phyloP scores from a whole-genome alignment of 2,329 filamentous ascomycete genomes.

The Allantophomopsis lycopodina region DNA sequence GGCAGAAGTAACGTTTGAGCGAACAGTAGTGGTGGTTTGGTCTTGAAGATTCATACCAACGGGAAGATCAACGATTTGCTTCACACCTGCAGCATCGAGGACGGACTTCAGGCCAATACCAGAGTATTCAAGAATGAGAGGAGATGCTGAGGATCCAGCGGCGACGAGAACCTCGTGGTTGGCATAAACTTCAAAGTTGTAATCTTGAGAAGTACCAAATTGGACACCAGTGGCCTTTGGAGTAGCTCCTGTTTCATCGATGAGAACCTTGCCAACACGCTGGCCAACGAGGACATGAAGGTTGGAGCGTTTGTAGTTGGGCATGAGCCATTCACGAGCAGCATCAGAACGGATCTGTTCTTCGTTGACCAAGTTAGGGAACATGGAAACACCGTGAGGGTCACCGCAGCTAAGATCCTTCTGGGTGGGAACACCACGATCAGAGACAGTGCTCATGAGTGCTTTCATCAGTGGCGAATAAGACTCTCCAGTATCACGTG shows the following conservation, averaged over 20 bases:
- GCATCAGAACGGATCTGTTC: conserved; percentile 11
- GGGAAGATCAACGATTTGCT: conserved; percentile 12
- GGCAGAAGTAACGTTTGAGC: conserved; percentile 3
- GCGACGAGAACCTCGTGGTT: conserved; percentile 15
- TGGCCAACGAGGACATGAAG: conserved; percentile 14
- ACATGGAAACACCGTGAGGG: conserved; percentile 18
- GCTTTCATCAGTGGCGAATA: conserved; percentile 12
- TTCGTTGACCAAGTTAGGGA: conserved; percentile 13
- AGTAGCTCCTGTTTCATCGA: conserved; percentile 4
- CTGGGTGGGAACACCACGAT: conserved; percentile 6
- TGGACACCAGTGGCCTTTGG: conserved; percentile 12
- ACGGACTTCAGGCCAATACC: conserved; percentile 11
- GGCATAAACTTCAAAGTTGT: conserved; percentile 11
- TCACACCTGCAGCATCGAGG: conserved; percentile 2
- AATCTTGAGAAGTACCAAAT: conserved; percentile 11
- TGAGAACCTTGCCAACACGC: conserved; percentile 11
- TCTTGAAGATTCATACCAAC: conserved; percentile 19
- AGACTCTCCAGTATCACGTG: conserved; percentile 9
- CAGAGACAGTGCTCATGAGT: conserved; percentile 10
- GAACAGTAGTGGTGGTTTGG: conserved; percentile 14
- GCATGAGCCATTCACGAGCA: conserved; percentile 15
- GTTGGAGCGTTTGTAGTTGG: conserved; percentile 8
- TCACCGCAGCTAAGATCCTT: conserved; percentile 10
- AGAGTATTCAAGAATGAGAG: conserved; percentile 15
- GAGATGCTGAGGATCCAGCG: conserved; percentile 14